Conservation (phyloP, 805 yeast species). For the Sugiyamaella smithiae region DNA sequence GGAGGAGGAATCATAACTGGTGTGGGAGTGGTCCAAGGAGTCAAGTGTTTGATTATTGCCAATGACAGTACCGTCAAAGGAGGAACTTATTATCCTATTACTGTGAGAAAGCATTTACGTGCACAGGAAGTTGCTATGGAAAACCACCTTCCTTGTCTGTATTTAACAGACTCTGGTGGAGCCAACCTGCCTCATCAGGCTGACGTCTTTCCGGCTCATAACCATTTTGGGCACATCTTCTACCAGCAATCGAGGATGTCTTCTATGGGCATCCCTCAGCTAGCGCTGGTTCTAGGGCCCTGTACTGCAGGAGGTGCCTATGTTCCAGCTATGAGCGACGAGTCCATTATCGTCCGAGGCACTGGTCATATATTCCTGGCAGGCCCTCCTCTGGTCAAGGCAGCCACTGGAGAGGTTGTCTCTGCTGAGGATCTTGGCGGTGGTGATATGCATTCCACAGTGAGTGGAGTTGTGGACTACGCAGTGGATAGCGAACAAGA, state of each 20-base stretch:
- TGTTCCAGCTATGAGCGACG: slow-evolving; percentile 37
- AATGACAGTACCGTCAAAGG: slow-evolving; percentile 36
- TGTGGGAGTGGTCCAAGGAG: slow-evolving; percentile 31
- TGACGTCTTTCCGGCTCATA: slow-evolving; percentile 35
- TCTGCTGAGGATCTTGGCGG: slow-evolving; percentile 34
- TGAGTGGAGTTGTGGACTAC: slow-evolving; percentile 33
- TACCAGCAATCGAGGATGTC: slow-evolving; percentile 34
- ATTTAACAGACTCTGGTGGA: slow-evolving; percentile 34
- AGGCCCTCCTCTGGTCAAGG: slow-evolving; percentile 36
- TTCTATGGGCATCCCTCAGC: slow-evolving; percentile 31
- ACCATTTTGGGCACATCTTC: slow-evolving; percentile 35
- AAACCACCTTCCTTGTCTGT: slow-evolving; percentile 33
- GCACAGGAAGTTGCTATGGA: slow-evolving; percentile 35
- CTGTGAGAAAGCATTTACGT: slow-evolving; percentile 33
- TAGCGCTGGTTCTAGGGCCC: slow-evolving; percentile 34
- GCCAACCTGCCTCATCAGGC: slow-evolving; percentile 36
- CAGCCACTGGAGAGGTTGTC: slow-evolving; percentile 36
- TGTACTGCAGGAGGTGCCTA: slow-evolving; percentile 38
- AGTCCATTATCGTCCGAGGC: slow-evolving; percentile 33
- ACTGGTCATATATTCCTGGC: slow-evolving; percentile 35
- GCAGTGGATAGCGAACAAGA: slow-evolving; percentile 32
- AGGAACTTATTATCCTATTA: slow-evolving; percentile 36
- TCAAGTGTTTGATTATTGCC: slow-evolving; percentile 32
- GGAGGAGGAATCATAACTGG: slow-evolving; percentile 36
- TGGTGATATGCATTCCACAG: slow-evolving; percentile 34